phyloP scores from a whole-genome alignment of 257 asterid species.

The Plantago ovata region DNA sequence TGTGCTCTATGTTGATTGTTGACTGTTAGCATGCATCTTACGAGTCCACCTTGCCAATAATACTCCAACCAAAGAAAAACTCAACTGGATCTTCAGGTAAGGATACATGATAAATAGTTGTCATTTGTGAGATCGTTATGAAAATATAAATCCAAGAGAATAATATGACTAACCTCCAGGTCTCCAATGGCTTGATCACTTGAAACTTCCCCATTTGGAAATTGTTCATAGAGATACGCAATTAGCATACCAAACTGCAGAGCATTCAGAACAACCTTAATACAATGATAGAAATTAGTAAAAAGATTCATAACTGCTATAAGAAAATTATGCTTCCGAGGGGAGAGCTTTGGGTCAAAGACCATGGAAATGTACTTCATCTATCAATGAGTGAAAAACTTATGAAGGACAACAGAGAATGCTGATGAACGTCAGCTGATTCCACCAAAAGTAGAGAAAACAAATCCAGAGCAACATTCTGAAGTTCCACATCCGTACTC shows the following conservation, averaged over 20 bases:
- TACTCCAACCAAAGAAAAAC: too few species aligned
- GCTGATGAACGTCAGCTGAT: not conserved
- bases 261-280: slow-evolving; percentile 24
- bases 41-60: too few species aligned
- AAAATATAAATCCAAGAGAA: slow-evolving; percentile 14
- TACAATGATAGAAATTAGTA: not conserved
- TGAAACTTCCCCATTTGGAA: slow-evolving; percentile 60
- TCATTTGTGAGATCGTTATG: not conserved
- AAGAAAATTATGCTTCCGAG: not conserved
- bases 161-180: slow-evolving; percentile 58
- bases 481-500: not conserved
- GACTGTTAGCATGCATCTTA: too few species aligned
- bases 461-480: not conserved
- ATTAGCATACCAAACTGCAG: slow-evolving; percentile 94
- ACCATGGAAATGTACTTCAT: slow-evolving; percentile 5
- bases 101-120: not conserved
- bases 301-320: not conserved
- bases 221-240: slow-evolving; percentile 65
- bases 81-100: not conserved
- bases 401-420: slow-evolving; percentile 2
- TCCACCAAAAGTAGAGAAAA: not conserved
- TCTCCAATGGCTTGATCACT: slow-evolving; percentile 80
- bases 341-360: slow-evolving; percentile 3
- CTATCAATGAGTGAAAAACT: slow-evolving; percentile 14
- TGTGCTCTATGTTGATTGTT: too few species aligned